These are phyloP conservation scores for Odontarrhena argentea DNA, from an alignment of 345 rosid genomes.

Conservation along the genomic window DNA sequence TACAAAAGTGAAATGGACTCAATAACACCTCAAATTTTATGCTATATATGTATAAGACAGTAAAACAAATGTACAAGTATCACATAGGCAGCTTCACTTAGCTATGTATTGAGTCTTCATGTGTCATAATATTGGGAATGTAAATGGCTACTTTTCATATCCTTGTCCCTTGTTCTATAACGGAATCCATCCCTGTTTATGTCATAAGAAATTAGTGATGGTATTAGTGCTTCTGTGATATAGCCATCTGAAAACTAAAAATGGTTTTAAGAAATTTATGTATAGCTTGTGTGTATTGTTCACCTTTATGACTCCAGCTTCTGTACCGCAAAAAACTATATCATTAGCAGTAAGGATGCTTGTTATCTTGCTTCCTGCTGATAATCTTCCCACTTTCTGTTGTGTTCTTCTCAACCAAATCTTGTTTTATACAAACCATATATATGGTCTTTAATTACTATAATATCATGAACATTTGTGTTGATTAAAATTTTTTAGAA, in stretches of 20 bases:
- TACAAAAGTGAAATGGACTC: constrained; percentile 19
- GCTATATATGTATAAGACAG: background rate
- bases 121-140: constrained; percentile 21
- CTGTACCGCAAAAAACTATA: constrained; percentile 76
- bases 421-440: constrained; percentile 45
- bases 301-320: constrained; percentile 85
- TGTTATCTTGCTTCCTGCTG: constrained; percentile 89
- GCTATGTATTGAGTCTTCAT: constrained; percentile 32
- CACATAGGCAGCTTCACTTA: constrained; percentile 29
- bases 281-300: constrained; percentile 14
- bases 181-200: constrained; percentile 87
- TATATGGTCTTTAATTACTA: background rate
- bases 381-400: constrained; percentile 84
- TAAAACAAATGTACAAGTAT: constrained; percentile 21
- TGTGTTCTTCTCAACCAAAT: constrained; percentile 83
- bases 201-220: constrained; percentile 13
- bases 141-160: constrained; percentile 18
- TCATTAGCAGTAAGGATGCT: constrained; percentile 85
- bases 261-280: background rate
- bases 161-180: constrained; percentile 44
- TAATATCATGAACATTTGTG: background rate
- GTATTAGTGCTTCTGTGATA: background rate
- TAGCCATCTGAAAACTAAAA: background rate
- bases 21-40: background rate
- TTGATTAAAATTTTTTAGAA: background rate